Percentiles rank a stretch among this genome's conserved stretches.
These are phyloP conservation scores for Podaxis sp. DNA, from an alignment of 768 basidiomycete genomes.

Conservation along the genomic window DNA sequence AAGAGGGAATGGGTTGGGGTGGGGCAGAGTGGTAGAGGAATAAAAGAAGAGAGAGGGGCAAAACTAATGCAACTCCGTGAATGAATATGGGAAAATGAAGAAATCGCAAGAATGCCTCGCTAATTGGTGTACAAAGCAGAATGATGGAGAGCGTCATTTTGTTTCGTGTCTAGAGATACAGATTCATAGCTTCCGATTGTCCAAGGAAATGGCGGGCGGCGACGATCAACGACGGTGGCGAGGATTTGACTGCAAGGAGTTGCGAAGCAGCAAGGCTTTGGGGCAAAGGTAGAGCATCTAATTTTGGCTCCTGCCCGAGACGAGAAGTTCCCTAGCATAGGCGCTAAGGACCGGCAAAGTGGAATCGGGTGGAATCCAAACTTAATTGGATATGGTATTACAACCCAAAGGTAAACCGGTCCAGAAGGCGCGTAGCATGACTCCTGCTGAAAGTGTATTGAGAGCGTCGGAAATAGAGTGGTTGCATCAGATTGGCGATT, in stretches of 20 bases:
- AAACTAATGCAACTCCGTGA: conserved; percentile 3
- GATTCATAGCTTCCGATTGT: conserved; percentile 8
- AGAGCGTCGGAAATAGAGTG: conserved; percentile 9
- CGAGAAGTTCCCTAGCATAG: conserved; percentile 4
- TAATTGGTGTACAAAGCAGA: conserved; percentile 13
- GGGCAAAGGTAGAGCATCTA: not conserved
- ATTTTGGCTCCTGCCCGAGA: conserved; percentile 2
- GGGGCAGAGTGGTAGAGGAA: not conserved
- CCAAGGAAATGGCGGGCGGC: not conserved
- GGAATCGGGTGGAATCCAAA: conserved; percentile 5
- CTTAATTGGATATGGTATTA: conserved; percentile 9
- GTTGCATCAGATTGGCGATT: conserved; percentile 1
- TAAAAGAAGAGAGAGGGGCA: not conserved
- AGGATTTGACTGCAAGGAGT: not conserved
- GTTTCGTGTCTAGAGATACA: conserved; percentile 16
- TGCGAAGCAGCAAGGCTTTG: not conserved
- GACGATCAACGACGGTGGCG: not conserved
- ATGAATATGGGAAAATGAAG: conserved; percentile 1
- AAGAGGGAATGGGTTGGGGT: not conserved
- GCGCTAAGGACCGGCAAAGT: not conserved
- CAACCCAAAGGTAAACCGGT: not conserved
- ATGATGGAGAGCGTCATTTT: conserved; percentile 12
- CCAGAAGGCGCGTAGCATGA: conserved; percentile 12
- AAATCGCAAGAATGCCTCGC: conserved; percentile 8
- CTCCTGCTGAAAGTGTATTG: not conserved